These are phyloP conservation scores for Baudoinia panamericana DNA, from an alignment of 495 filamentous ascomycete genomes.

Conservation along the genomic window DNA sequence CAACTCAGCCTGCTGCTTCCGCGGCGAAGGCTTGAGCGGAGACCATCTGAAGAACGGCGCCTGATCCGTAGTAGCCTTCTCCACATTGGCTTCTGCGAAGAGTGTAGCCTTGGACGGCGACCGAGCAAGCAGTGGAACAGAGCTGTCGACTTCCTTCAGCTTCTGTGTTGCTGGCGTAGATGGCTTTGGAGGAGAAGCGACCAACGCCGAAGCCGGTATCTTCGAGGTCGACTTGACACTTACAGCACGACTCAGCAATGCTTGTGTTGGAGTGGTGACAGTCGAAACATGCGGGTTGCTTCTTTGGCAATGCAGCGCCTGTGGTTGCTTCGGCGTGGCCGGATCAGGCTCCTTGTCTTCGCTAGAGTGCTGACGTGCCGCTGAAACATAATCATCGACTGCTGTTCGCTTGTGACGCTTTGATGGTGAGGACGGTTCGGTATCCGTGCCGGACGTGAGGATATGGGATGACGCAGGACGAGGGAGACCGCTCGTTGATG, in stretches of 20 bases:
- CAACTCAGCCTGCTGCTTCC: not conserved
- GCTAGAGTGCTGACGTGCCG: slow-evolving; percentile 38
- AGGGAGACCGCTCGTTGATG: slow-evolving; percentile 22
- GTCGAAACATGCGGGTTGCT: slow-evolving; percentile 33
- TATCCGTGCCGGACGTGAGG: slow-evolving; percentile 14
- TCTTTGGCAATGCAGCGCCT: slow-evolving; percentile 18
- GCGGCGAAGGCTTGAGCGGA: not conserved
- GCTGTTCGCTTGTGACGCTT: slow-evolving; percentile 54
- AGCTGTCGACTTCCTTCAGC: no score
- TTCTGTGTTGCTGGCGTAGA: slow-evolving; percentile 4
- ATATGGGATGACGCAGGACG: slow-evolving; percentile 28
- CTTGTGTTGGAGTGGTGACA: slow-evolving; percentile 65
- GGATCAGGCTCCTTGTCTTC: slow-evolving; percentile 36
- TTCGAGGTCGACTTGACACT: slow-evolving; percentile 46
- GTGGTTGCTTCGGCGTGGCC: slow-evolving; percentile 28
- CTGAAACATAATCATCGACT: slow-evolving; percentile 48
- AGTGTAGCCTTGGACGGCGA: slow-evolving; percentile 30
- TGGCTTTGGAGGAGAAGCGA: slow-evolving; percentile 12
- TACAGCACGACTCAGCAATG: slow-evolving; percentile 53
- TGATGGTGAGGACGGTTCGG: slow-evolving; percentile 26
- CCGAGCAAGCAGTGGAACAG: slow-evolving; percentile 14
- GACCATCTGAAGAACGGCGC: slow-evolving; percentile 21
- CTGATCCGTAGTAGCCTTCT: no score
- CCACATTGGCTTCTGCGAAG: no score
- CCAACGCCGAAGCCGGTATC: slow-evolving; percentile 43